phyloP scores from a whole-genome alignment of 2,329 filamentous ascomycete species.

The Magnaporthales sp. region DNA sequence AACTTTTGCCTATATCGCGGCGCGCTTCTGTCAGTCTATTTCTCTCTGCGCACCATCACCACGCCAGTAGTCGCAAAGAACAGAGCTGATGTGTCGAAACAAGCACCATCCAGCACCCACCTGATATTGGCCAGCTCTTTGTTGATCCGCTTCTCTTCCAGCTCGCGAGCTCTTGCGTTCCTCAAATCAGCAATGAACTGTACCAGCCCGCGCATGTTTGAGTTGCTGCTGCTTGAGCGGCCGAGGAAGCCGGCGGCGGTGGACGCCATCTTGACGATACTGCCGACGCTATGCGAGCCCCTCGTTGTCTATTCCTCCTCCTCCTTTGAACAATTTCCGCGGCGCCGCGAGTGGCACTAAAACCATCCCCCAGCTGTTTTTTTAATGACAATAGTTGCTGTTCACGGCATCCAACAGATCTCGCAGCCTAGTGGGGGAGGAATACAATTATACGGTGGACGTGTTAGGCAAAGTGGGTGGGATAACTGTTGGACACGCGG shows the following conservation, averaged over 20 bases:
- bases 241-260: constrained; percentile 53
- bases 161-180: constrained; percentile 87
- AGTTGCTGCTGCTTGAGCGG: constrained; percentile 55
- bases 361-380: background rate
- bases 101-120: constrained; percentile 28
- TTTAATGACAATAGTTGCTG: background rate
- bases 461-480: background rate
- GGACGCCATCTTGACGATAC: constrained; percentile 38
- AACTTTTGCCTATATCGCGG: constrained; percentile 65
- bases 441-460: background rate
- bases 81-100: constrained; percentile 8
- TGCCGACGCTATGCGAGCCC: background rate
- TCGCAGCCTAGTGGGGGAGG: background rate
- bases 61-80: background rate
- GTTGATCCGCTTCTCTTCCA: constrained; percentile 99
- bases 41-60: constrained; percentile 1
- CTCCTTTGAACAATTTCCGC: background rate
- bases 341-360: background rate
- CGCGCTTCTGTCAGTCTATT: background rate
- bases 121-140: constrained; percentile 98
- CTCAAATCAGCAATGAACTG: constrained; percentile 97
- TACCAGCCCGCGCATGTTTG: constrained; percentile 75
- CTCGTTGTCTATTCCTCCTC: background rate
- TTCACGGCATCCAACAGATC: background rate
- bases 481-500: background rate